phyloP scores from a whole-genome alignment of 768 basidiomycete species.

The Trametes coccinea region DNA sequence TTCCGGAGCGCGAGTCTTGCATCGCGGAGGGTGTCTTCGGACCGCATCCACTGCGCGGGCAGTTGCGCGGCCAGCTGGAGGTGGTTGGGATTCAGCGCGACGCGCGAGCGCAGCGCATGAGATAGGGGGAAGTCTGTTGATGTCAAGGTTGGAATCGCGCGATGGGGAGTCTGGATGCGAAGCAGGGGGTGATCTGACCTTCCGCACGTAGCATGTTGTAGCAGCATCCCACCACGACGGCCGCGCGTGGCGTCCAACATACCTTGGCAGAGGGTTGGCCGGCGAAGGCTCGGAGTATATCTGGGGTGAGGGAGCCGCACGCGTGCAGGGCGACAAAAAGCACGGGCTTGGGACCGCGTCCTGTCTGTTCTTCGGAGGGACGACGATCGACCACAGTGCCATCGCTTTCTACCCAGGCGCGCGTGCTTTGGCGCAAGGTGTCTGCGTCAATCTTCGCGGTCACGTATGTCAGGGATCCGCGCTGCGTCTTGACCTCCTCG shows the following conservation, averaged over 20 bases:
- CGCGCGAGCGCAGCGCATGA: slow-evolving; percentile 23
- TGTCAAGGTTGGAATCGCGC: not conserved
- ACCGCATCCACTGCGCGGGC: slow-evolving; percentile 59
- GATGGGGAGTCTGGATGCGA: not conserved
- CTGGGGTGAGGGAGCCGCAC: slow-evolving; percentile 72
- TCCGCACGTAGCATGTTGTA: slow-evolving; percentile 66
- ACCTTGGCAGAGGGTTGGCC: not conserved
- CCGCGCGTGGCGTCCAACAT: slow-evolving; percentile 51
- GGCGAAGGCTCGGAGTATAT: slow-evolving; percentile 55
- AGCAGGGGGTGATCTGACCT: slow-evolving; percentile 38
- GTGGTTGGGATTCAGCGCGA: slow-evolving; percentile 48
- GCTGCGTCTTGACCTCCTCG: not conserved
- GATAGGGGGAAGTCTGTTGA: slow-evolving; percentile 59
- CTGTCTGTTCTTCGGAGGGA: not conserved
- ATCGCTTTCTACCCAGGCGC: slow-evolving; percentile 49
- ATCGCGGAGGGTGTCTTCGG: slow-evolving; percentile 32
- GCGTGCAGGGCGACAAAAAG: slow-evolving; percentile 72
- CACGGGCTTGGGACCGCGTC: slow-evolving; percentile 40
- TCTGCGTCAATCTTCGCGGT: slow-evolving; percentile 55
- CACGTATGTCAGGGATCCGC: slow-evolving; percentile 47
- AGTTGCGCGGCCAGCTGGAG: slow-evolving; percentile 74
- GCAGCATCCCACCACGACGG: slow-evolving; percentile 74
- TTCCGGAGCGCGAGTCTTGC: slow-evolving; percentile 62
- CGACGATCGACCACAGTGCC: not conserved
- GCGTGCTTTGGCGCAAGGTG: slow-evolving; percentile 46